phyloP scores from a whole-genome alignment of 345 rosid species.

The Laguncularia racemosa region DNA sequence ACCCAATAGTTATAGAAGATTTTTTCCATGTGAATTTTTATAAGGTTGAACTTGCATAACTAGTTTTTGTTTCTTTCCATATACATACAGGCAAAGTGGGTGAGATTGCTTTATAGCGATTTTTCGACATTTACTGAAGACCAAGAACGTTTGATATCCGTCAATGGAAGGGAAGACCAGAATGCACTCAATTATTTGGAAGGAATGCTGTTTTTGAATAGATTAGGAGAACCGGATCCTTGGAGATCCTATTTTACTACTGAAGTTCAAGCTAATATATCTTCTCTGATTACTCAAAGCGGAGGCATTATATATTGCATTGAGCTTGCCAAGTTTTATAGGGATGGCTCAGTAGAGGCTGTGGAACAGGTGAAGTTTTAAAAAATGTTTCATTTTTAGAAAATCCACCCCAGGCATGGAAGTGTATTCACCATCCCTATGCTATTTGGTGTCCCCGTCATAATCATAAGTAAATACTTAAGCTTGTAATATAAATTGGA shows the following conservation, averaged over 20 bases:
- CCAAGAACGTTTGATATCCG: constrained; percentile 15
- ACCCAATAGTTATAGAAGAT: too few species aligned
- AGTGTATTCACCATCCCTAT: too few species aligned
- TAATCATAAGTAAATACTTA: too few species aligned
- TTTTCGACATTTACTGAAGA: constrained; percentile 9
- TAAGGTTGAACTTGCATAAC: too few species aligned
- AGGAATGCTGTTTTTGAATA: constrained; percentile 8
- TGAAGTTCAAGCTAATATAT: background rate
- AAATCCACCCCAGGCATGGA: background rate
- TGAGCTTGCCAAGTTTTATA: constrained; percentile 12
- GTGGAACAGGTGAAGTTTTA: background rate
- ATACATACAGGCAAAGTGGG: constrained; percentile 9
- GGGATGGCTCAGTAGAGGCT: background rate
- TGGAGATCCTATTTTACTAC: constrained; percentile 9
- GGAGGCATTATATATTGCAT: constrained; percentile 9
- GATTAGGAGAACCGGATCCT: background rate
- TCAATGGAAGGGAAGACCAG: background rate
- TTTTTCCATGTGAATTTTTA: too few species aligned
- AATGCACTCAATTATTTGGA: constrained; percentile 9
- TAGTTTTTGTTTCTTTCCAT: background rate
- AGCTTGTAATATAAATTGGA: too few species aligned
- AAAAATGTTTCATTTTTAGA: background rate
- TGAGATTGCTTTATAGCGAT: constrained; percentile 10
- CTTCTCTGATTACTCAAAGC: constrained; percentile 3
- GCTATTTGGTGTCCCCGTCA: too few species aligned